phyloP scores from a whole-genome alignment of 1,284 basidiomycete species.

The Volvariella surrecta region DNA sequence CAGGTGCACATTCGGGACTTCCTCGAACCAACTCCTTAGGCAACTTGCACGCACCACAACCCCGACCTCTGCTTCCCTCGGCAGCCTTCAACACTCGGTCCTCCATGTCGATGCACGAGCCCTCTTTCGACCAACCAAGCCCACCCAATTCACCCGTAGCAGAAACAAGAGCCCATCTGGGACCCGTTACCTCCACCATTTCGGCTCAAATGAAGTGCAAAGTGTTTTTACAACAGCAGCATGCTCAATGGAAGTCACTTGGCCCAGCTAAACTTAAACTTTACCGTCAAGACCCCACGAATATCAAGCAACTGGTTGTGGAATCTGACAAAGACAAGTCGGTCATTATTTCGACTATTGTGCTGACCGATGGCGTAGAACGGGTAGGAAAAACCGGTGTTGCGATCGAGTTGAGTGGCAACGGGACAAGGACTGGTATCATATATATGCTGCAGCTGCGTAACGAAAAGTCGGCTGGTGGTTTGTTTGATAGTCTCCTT shows the following conservation, averaged over 20 bases:
- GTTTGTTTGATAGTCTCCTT: conserved; percentile 82
- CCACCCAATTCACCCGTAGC: conserved; percentile 71
- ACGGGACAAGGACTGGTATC: conserved; percentile 87
- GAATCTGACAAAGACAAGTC: conserved; percentile 76
- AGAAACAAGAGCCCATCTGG: conserved; percentile 42
- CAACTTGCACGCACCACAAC: conserved; percentile 35
- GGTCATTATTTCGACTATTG: conserved; percentile 89
- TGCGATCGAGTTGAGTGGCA: conserved; percentile 90
- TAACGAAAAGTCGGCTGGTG: conserved; percentile 81
- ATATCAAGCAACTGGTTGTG: conserved; percentile 94
- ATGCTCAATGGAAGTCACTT: conserved; percentile 95
- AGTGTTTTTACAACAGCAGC: conserved; percentile 91
- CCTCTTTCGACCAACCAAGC: conserved; percentile 59
- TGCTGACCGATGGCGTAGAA: conserved; percentile 94
- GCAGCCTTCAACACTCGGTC: conserved; percentile 41
- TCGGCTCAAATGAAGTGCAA: conserved; percentile 98
- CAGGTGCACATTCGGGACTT: conserved; percentile 14
- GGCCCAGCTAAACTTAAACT: conserved; percentile 85
- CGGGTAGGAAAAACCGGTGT: conserved; percentile 96
- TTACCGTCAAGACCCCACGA: conserved; percentile 77
- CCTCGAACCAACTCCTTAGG: conserved; percentile 28
- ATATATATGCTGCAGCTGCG: conserved; percentile 96
- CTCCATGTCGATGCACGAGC: conserved; percentile 39
- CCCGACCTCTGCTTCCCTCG: conserved; percentile 56
- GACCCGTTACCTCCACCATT: conserved; percentile 67